Conservation (phyloP, 2,329 filamentous ascomycete genomes). For the Nemania serpens region DNA sequence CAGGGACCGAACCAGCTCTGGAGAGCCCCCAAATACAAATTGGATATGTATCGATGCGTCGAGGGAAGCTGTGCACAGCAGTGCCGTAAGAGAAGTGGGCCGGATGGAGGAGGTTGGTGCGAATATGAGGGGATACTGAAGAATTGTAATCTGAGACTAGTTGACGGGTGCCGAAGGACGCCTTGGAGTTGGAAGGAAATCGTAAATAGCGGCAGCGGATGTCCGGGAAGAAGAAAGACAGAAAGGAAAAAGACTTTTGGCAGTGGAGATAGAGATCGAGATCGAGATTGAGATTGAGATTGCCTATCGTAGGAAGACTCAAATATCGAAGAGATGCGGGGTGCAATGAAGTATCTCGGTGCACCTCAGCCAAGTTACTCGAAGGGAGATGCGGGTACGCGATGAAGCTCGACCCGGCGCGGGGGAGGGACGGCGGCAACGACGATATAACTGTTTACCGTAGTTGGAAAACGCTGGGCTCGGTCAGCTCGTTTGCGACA, state of each 20-base stretch:
- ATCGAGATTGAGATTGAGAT: conserved; percentile 9
- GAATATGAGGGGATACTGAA: neutral
- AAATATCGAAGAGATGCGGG: conserved; percentile 37
- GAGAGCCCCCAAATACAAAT: conserved; percentile 34
- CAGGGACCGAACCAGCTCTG: conserved; percentile 34
- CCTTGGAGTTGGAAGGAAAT: neutral
- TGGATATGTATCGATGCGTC: conserved; percentile 20
- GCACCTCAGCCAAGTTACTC: conserved; percentile 25
- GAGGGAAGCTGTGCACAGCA: conserved; percentile 20
- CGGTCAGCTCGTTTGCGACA: conserved; percentile 27
- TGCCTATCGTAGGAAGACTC: conserved; percentile 33
- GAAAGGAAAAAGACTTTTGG: conserved; percentile 14
- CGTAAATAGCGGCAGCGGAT: conserved; percentile 5
- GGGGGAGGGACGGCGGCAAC: conserved; percentile 15
- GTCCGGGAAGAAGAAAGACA: conserved; percentile 2
- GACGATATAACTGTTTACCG: conserved; percentile 17
- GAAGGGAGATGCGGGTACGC: conserved; percentile 18
- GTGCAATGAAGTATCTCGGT: conserved; percentile 32
- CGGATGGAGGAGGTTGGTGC: neutral
- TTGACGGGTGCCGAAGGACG: conserved; percentile 17
- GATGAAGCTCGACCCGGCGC: conserved; percentile 10
- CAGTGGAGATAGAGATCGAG: neutral
- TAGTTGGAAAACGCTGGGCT: conserved; percentile 13
- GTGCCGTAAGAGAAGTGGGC: neutral
- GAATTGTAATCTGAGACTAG: conserved; percentile 7